Evolutionary conservation across 139 green algal genomes (phyloP).

Genomic region (Zygnema cylindricum): DNA sequence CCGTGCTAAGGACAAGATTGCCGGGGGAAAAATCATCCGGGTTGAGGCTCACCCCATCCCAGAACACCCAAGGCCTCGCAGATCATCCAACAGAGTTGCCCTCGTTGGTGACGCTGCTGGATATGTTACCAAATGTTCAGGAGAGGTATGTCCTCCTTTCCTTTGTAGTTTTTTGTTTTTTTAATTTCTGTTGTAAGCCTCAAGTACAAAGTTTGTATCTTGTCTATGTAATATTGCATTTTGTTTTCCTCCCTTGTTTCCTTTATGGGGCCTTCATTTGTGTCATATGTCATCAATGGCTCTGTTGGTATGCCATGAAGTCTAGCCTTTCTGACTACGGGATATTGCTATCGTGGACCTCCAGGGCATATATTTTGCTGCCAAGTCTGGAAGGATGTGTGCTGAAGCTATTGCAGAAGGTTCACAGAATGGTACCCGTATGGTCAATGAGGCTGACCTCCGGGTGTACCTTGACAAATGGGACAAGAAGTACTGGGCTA

Average conservation of each 20-base stretch:
- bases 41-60: slow-evolving; percentile 98
- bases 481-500: slow-evolving; percentile 99
- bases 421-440: slow-evolving; percentile 79
- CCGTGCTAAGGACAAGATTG: slow-evolving; percentile 86
- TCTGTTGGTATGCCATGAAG: too few species aligned
- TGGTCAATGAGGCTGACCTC: slow-evolving; percentile 88
- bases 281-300: background rate
- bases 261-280: background rate
- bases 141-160: slow-evolving; percentile 77
- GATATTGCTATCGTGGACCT: too few species aligned
- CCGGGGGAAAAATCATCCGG: slow-evolving; percentile 94
- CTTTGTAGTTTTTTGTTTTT: too few species aligned
- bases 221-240: too few species aligned
- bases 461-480: slow-evolving; percentile 94
- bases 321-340: too few species aligned
- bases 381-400: slow-evolving; percentile 96
- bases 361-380: slow-evolving; percentile 98
- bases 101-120: slow-evolving; percentile 95
- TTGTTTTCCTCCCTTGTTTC: too few species aligned
- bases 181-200: too few species aligned
- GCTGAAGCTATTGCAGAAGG: slow-evolving; percentile 93
- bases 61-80: slow-evolving; percentile 90
- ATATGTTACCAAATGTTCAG: slow-evolving; percentile 96
- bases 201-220: too few species aligned
- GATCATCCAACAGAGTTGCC: slow-evolving; percentile 81